Evolutionary conservation across 768 basidiomycete genomes (phyloP).

Genomic region (Cystofilobasidium ferigula): DNA sequence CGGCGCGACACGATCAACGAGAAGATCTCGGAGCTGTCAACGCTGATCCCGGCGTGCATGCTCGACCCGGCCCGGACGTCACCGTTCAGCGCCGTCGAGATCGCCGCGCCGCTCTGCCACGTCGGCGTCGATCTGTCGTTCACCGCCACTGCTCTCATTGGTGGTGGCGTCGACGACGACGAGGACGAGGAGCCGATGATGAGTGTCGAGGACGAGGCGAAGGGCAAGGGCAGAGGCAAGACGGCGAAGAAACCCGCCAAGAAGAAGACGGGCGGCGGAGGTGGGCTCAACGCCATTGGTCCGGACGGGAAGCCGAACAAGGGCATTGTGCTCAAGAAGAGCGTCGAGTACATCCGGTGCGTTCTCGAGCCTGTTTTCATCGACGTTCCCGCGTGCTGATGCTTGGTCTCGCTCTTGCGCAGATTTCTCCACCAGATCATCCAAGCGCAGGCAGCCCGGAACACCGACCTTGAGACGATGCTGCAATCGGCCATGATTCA

Average conservation of each 20-base stretch:
- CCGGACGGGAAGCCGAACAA: constrained; percentile 72
- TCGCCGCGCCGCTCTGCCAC: neutral
- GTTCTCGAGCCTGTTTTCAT: neutral
- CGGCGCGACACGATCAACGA: constrained; percentile 90
- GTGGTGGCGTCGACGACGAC: constrained; percentile 17
- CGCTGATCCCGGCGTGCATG: constrained; percentile 53
- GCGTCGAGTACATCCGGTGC: constrained; percentile 54
- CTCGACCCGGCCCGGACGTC: constrained; percentile 12
- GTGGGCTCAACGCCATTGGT: constrained; percentile 16
- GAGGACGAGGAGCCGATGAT: constrained; percentile 37
- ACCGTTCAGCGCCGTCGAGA: neutral
- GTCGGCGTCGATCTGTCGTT: neutral
- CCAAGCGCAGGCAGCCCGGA: constrained; percentile 62
- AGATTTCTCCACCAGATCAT: constrained; percentile 79
- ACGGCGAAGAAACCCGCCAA: constrained; percentile 7
- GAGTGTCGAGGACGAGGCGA: constrained; percentile 26
- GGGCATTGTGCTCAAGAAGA: constrained; percentile 82
- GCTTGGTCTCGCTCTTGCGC: neutral
- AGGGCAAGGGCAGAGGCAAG: constrained; percentile 6
- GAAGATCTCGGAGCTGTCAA: constrained; percentile 80
- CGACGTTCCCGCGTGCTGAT: neutral
- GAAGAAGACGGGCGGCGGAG: constrained; percentile 14
- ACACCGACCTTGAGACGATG: constrained; percentile 66
- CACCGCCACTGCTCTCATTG: neutral
- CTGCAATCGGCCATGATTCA: constrained; percentile 34